Percentiles rank a stretch among this genome's conserved stretches.
phyloP scores from a whole-genome alignment of 306 rosid species.

The Vigna mungo region DNA sequence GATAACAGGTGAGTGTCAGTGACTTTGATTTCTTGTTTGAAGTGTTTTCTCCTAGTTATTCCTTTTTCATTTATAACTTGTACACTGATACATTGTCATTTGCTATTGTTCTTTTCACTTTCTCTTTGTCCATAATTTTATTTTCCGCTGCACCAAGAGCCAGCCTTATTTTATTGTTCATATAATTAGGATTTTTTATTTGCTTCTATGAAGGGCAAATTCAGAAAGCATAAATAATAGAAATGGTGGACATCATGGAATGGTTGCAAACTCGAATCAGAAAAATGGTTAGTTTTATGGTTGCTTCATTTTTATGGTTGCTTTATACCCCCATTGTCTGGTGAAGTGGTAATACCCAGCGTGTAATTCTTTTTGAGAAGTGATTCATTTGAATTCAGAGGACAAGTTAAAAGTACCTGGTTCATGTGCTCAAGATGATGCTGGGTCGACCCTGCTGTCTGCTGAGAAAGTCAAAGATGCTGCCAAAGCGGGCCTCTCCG shows the following conservation, averaged over 20 bases:
- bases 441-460: neutral
- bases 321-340: neutral
- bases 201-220: slow-evolving; percentile 11
- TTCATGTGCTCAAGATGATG: neutral
- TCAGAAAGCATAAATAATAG: neutral
- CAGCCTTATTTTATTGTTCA: neutral
- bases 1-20: slow-evolving; percentile 2
- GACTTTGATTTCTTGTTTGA: neutral
- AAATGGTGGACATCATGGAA: slow-evolving; percentile 2
- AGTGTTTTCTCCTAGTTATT: neutral
- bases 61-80: neutral
- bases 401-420: slow-evolving; percentile 1
- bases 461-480: slow-evolving; percentile 16
- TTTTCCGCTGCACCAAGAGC: slow-evolving; percentile 12
- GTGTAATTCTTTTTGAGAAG: neutral
- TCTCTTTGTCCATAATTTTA: neutral
- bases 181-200: neutral
- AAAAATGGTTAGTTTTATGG: neutral
- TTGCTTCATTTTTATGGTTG: neutral
- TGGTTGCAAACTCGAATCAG: neutral
- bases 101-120: slow-evolving; percentile 4
- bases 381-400: neutral
- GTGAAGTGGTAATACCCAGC: neutral
- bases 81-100: neutral
- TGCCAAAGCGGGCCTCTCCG: slow-evolving; percentile 7